Evolutionary conservation across 495 filamentous ascomycete species (phyloP).

Genomic region (Xylaria venustula): DNA sequence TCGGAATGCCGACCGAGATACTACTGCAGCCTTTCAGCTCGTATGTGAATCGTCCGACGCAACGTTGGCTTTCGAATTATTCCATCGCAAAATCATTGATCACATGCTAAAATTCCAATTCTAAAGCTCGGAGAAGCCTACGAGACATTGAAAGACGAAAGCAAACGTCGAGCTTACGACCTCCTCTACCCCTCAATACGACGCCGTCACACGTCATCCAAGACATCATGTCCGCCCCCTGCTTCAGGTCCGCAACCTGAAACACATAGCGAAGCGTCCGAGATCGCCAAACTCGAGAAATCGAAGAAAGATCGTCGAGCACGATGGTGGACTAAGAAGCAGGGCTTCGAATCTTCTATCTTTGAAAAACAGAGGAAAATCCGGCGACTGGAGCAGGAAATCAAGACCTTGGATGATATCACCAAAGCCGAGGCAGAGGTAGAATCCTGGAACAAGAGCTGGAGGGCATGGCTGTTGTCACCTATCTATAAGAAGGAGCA

Average conservation of each 20-base stretch:
- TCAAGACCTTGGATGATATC: neutral
- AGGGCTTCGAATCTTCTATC: conserved; percentile 22
- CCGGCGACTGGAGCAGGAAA: conserved; percentile 13
- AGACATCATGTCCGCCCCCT: conserved; percentile 24
- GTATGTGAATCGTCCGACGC: conserved; percentile 23
- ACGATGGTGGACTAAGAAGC: conserved; percentile 25
- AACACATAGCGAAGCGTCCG: conserved; percentile 23
- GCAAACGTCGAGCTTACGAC: conserved; percentile 33
- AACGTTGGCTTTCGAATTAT: conserved; percentile 2
- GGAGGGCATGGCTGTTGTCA: conserved; percentile 29
- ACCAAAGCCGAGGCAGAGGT: conserved; percentile 18
- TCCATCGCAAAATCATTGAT: neutral
- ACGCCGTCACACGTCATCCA: conserved; percentile 19
- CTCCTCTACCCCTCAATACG: conserved; percentile 27
- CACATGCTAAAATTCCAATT: conserved; percentile 3
- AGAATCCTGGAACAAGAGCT: conserved; percentile 31
- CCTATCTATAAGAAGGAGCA: conserved; percentile 23
- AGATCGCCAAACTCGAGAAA: conserved; percentile 29
- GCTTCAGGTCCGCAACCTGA: conserved; percentile 18
- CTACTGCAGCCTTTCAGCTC: conserved; percentile 34
- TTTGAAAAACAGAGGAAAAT: conserved; percentile 26
- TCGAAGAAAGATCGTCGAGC: conserved; percentile 27
- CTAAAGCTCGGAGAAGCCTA: conserved; percentile 32
- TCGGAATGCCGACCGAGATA: conserved; percentile 25
- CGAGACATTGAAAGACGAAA: conserved; percentile 32